Evolutionary conservation across 139 green algal genomes (phyloP).

Genomic region (Chlamydomonas applanata): DNA sequence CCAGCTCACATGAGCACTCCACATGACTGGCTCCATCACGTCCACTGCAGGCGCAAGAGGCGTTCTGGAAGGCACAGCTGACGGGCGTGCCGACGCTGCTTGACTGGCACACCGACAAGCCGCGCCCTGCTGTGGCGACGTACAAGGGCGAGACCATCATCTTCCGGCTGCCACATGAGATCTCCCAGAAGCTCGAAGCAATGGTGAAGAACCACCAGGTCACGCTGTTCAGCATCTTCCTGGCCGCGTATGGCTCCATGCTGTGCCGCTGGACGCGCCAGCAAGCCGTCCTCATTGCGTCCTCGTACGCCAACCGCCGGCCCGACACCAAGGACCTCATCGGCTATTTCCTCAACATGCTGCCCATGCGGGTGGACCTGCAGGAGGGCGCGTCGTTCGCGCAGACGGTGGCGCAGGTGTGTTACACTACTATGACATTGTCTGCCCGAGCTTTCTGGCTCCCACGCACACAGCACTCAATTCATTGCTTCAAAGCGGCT

Average conservation of each 20-base stretch:
- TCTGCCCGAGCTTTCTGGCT: too few species aligned
- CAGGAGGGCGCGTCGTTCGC: neutral
- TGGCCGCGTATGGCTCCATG: neutral
- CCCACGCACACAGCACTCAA: too few species aligned
- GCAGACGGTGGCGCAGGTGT: neutral
- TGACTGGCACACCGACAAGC: slow-evolving; percentile 6
- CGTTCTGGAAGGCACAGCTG: too few species aligned
- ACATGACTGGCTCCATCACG: too few species aligned
- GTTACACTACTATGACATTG: too few species aligned
- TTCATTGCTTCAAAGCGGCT: too few species aligned
- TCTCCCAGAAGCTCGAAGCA: too few species aligned
- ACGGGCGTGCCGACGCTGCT: neutral
- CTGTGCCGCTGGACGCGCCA: neutral
- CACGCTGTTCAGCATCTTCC: too few species aligned
- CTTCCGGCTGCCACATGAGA: neutral
- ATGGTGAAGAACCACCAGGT: too few species aligned
- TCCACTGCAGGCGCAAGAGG: too few species aligned
- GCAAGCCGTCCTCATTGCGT: neutral
- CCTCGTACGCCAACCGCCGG: slow-evolving; percentile 14
- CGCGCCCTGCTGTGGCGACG: neutral
- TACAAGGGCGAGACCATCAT: neutral
- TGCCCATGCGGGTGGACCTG: slow-evolving; percentile 1
- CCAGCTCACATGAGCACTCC: too few species aligned
- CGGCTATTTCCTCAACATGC: slow-evolving; percentile 13
- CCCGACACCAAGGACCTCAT: slow-evolving; percentile 10